Evolutionary conservation across 805 yeast genomes (phyloP).

Genomic region (Pichia cephalocereana): DNA sequence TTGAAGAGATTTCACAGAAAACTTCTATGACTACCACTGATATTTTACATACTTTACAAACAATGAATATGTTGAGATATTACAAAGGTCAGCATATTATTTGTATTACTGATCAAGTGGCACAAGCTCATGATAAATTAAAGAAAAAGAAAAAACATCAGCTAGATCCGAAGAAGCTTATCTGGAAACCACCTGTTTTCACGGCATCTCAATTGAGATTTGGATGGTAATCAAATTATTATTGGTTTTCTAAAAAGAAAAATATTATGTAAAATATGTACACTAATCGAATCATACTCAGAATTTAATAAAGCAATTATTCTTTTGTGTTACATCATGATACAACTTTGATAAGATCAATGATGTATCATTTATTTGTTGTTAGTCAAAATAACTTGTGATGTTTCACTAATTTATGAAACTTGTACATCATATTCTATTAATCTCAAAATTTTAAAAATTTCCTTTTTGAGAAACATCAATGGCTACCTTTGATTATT

Average conservation of each 20-base stretch:
- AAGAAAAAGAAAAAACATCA: slow-evolving; percentile 60
- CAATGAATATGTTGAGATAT: slow-evolving; percentile 80
- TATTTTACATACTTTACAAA: slow-evolving; percentile 85
- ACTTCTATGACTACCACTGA: slow-evolving; percentile 97
- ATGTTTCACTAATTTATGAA: no score
- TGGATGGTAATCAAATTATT: slow-evolving; percentile 58
- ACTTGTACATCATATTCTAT: no score
- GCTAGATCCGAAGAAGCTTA: slow-evolving; percentile 60
- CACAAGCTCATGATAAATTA: slow-evolving; percentile 64
- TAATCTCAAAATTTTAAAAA: no score
- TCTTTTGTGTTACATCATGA: no score
- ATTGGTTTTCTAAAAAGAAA: background rate
- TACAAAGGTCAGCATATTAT: slow-evolving; percentile 94
- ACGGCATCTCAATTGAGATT: slow-evolving; percentile 94
- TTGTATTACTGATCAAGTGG: slow-evolving; percentile 72
- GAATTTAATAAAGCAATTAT: no score
- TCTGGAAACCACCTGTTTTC: slow-evolving; percentile 94
- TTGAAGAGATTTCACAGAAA: slow-evolving; percentile 78
- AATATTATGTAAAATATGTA: no score
- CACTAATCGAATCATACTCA: no score
- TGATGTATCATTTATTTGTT: no score
- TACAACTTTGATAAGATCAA: no score
- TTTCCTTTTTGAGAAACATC: background rate
- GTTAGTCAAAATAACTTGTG: no score
- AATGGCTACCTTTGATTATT: background rate